Evolutionary conservation across 2,329 filamentous ascomycete species (phyloP), one percentile per base, ranked within the genome.

Genomic region (Epichloe uncinata): DNA sequence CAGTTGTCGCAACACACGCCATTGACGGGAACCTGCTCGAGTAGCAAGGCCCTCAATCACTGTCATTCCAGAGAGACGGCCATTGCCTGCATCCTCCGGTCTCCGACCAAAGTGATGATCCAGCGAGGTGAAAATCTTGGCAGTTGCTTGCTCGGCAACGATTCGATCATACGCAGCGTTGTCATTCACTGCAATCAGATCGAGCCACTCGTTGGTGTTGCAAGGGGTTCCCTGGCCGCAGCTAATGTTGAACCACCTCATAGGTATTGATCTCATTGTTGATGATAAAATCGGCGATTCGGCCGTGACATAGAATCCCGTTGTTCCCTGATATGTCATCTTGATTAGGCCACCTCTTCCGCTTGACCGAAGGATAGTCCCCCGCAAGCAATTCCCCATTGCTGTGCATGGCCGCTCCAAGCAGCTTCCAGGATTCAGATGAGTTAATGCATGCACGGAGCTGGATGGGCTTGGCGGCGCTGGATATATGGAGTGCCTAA

Each of bases 21-120:
- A 48, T 12, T 34, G 46, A 3, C 46, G 37, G 20, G 37, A 16
- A 13, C 46, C 46, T 16, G 38, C 46, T 15, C 30, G 36, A 42
- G 36, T 36, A 4, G 46, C 46, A 12, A 42, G 46, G n/a, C 46
- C 46, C 16, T 42, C 20, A n/a, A 48, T 33, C 37, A 48, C 46
- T 18, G 26, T 48, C 37, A 48, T 42, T 8, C 37, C 46, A 8
- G 46, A 48, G 11, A 48, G 46, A 3, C 2, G 18, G 20, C 46
- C 37, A 15, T 35, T n/a, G 20, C 37, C 13, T 6, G 46, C 16
- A 13, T 48, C n/a, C 15, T 48, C 37, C n/a, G 41, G 20, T 22
- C 38, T 48, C 37, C 22, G 20, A 11, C 37, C 46, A 15, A 42
- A 48, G 7, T 35, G 20, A 13, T 48, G 22, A 36, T 48, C 37